Evolutionary conservation across 2,329 filamentous ascomycete genomes (phyloP).

Genomic region (Rachicladosporium sp.): DNA sequence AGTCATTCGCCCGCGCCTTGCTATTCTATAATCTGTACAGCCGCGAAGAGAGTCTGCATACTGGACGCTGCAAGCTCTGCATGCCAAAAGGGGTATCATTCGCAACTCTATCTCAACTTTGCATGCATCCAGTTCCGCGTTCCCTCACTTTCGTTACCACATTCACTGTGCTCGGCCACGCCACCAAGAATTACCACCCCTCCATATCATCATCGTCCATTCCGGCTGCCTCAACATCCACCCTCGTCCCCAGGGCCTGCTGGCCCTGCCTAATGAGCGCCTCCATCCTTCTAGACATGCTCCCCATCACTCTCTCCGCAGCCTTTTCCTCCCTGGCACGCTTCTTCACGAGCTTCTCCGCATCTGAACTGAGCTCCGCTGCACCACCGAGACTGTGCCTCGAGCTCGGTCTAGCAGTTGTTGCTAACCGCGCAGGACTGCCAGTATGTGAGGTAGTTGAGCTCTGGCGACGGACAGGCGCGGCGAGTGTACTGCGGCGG

Average conservation of each 20-base stretch:
- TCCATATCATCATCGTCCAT: constrained; percentile 19
- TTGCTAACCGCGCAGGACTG: constrained; percentile 24
- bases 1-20: too few relatives aligned
- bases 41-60: too few relatives aligned
- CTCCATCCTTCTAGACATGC: constrained; percentile 66
- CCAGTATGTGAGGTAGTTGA: constrained; percentile 13
- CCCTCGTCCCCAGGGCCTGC: constrained; percentile 57
- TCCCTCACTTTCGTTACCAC: too few relatives aligned
- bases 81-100: too few relatives aligned
- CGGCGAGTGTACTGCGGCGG: constrained; percentile 18
- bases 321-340: constrained; percentile 62
- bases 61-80: too few relatives aligned
- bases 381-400: constrained; percentile 8
- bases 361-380: constrained; percentile 44
- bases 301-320: constrained; percentile 64
- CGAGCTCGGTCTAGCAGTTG: not conserved
- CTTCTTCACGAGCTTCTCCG: constrained; percentile 60
- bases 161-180: too few relatives aligned
- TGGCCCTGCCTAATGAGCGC: constrained; percentile 83
- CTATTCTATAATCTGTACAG: too few relatives aligned
- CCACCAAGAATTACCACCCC: not conserved
- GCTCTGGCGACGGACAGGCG: constrained; percentile 29
- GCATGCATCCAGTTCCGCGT: too few relatives aligned
- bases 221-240: constrained; percentile 24
- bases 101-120: too few relatives aligned